Base-by-base conservation (phyloP, 2,329 filamentous ascomycete species). In the Sporothrix globosa region DNA sequence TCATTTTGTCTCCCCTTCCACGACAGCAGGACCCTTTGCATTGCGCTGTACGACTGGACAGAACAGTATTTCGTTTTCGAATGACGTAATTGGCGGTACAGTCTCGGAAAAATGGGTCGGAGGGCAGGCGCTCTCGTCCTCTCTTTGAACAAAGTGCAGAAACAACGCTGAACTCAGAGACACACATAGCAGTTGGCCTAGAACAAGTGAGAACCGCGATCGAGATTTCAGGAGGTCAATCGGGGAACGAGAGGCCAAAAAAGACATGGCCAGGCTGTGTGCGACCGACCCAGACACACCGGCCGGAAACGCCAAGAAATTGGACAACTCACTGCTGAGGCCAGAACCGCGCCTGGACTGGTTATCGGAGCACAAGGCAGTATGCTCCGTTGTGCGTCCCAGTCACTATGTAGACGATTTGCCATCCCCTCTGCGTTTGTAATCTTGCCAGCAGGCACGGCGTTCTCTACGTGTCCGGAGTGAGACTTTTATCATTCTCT, bases 81-180 rank as follows among this genome's bases (percentile, higher is more conserved):
- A 70, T 70, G 69, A 70, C 69, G 69, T 68, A 70, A 70, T 68
- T 54, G 63, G 39, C 41, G 46, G 19, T 39, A 46, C 19, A 17
- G 44, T 66, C 46, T 66, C 27, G 27, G 46, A 17, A 52, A 52
- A 50, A 21, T 52, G 63, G 44, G 46, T n/a, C 61, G n/a, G 11
- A 61, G 21, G 58, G 39, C 14, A 46, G 13, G 41, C 39, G 58
- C 39, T 4, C 13, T 5, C 11, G 9, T 34, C 9, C 30, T 60
- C 56, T 21, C 13, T 13, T n/a, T 50, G 61, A 19, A 30, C 21
- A 14, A 14, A 17, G 14, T 17, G 41, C 41, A 1, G 21, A 27
- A 11, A 34, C 21, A 27, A 34, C 24, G 13, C 46, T 4, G 34
- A 19, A 60, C 27, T 17, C 30, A 11, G 56, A 41, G 10, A 60